Percentiles rank a stretch among this genome's conserved stretches.
Evolutionary conservation across 176 grass and related monocot genomes (phyloP).

Genomic region (Calamus simplicifolius): DNA sequence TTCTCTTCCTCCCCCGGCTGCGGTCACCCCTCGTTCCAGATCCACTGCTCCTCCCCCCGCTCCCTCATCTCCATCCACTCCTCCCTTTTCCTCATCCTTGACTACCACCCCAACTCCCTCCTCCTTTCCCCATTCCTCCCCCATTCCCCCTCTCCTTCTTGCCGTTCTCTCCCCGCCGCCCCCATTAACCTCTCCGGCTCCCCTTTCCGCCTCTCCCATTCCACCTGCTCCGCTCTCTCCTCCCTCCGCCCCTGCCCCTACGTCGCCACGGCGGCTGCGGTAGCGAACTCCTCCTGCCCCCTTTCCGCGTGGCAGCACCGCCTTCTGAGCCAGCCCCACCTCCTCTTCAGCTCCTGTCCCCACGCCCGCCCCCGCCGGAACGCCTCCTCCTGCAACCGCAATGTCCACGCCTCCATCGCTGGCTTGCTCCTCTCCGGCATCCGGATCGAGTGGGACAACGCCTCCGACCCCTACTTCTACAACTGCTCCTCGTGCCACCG

Average conservation of each 20-base stretch:
- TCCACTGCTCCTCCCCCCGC: constrained; percentile 14
- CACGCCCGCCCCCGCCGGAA: background rate
- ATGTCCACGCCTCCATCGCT: constrained; percentile 8
- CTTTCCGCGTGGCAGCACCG: constrained; percentile 15
- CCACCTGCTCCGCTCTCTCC: constrained; percentile 18
- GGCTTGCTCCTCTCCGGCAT: constrained; percentile 27
- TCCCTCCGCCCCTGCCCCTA: constrained; percentile 13
- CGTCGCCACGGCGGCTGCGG: background rate
- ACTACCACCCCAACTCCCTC: constrained; percentile 4
- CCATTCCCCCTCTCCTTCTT: constrained; percentile 14
- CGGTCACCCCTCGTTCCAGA: no score
- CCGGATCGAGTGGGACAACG: constrained; percentile 12
- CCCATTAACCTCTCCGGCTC: constrained; percentile 29
- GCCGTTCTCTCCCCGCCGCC: constrained; percentile 13
- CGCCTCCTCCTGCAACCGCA: background rate
- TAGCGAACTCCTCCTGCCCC: background rate
- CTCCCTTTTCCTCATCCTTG: constrained; percentile 24
- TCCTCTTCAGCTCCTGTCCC: constrained; percentile 23
- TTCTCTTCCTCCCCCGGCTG: no score
- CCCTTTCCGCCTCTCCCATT: constrained; percentile 19
- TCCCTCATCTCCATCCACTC: constrained; percentile 27
- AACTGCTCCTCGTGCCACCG: constrained; percentile 20
- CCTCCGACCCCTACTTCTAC: constrained; percentile 22
- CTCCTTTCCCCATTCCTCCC: constrained; percentile 5
- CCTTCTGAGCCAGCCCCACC: constrained; percentile 14